Evolutionary conservation across 768 basidiomycete species (phyloP).

Genomic region (Phlebiopsis flavidoalba): DNA sequence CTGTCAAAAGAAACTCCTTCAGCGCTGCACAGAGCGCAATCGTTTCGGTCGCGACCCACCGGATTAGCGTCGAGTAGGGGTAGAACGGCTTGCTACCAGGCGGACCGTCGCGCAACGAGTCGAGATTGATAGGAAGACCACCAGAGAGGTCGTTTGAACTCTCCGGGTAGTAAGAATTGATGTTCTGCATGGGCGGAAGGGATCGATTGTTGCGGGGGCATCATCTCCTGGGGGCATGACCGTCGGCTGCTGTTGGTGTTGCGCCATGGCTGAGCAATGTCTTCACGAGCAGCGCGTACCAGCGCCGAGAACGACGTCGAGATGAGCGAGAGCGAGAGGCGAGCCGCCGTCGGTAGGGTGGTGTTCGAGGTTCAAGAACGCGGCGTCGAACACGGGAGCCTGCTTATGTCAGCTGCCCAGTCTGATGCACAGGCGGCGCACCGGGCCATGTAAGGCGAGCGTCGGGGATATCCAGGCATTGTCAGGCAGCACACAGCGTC

Average conservation of each 20-base stretch:
- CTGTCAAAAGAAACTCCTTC: constrained; percentile 30
- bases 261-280: constrained; percentile 25
- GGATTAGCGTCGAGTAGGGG: constrained; percentile 86
- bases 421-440: constrained; percentile 21
- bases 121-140: constrained; percentile 80
- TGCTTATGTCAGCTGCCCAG: constrained; percentile 25
- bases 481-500: constrained; percentile 19
- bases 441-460: constrained; percentile 16
- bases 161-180: constrained; percentile 64
- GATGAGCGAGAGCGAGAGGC: background rate
- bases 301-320: background rate
- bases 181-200: constrained; percentile 21
- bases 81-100: constrained; percentile 90
- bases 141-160: constrained; percentile 66
- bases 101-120: constrained; percentile 81
- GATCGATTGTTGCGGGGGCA: constrained; percentile 34
- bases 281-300: background rate
- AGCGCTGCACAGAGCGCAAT: background rate
- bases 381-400: constrained; percentile 1
- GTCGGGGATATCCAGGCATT: background rate
- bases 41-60: constrained; percentile 43
- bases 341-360: constrained; percentile 21
- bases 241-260: constrained; percentile 31
- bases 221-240: constrained; percentile 63
- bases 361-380: constrained; percentile 10